Evolutionary conservation across 2,329 filamentous ascomycete genomes (phyloP).

Genomic region (Fusarium sp.): DNA sequence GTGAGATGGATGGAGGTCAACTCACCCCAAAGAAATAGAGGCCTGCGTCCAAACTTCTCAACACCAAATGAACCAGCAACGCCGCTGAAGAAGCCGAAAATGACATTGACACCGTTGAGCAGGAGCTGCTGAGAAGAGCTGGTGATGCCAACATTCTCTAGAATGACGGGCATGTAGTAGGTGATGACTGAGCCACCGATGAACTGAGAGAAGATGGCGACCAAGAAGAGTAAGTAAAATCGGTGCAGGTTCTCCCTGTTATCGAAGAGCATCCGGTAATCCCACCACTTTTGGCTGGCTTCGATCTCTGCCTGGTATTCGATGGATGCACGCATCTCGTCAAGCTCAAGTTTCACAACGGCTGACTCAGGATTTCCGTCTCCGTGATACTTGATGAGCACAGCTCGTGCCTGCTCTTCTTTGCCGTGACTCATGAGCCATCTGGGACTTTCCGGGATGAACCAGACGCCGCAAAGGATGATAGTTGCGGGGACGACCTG

Average conservation of each 20-base stretch:
- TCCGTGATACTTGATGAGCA: not conserved
- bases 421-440: not conserved
- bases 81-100: not conserved
- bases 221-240: not conserved
- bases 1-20: not conserved
- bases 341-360: not conserved
- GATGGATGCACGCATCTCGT: not conserved
- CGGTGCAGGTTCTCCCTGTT: not conserved
- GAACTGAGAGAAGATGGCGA: not conserved
- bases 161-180: not conserved
- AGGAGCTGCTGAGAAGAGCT: constrained; percentile 1
- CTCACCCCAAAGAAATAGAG: not conserved
- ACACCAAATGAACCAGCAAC: not conserved
- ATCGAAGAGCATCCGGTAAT: not conserved
- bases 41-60: not conserved
- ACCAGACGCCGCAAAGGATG: not conserved
- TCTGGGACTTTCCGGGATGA: not conserved
- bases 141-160: not conserved
- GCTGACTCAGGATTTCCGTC: not conserved
- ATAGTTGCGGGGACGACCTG: not conserved
- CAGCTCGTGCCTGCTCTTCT: not conserved
- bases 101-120: not conserved
- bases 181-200: not conserved
- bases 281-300: constrained; percentile 3
- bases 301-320: not conserved